Evolutionary conservation across 129 eudicot genomes (phyloP).

Genomic region (Arctium minus): DNA sequence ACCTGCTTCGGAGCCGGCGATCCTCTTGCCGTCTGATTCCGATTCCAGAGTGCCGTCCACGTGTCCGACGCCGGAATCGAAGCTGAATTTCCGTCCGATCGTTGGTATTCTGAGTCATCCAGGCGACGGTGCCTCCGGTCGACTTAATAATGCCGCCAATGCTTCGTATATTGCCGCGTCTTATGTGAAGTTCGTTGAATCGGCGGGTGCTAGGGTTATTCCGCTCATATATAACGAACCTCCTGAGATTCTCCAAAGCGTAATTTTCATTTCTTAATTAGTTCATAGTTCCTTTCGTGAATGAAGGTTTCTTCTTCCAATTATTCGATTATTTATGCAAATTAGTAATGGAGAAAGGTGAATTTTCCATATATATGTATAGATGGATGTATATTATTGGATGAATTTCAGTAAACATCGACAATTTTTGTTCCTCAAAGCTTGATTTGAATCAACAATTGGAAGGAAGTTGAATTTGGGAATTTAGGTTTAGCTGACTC

Average conservation of each 20-base stretch:
- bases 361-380: too few relatives aligned
- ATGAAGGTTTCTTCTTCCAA: background rate
- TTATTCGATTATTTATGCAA: background rate
- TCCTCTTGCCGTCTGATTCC: constrained; percentile 27
- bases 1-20: constrained; percentile 23
- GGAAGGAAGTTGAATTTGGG: background rate
- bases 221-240: constrained; percentile 75
- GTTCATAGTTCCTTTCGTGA: background rate
- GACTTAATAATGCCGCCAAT: constrained; percentile 46
- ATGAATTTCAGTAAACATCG: too few relatives aligned
- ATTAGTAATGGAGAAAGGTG: background rate
- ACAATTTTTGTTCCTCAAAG: background rate
- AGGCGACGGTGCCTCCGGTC: constrained; percentile 85
- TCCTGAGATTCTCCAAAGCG: constrained; percentile 40
- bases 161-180: constrained; percentile 84
- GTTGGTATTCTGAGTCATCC: constrained; percentile 81
- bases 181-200: constrained; percentile 80
- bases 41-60: constrained; percentile 1
- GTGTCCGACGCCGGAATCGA: constrained; percentile 52
- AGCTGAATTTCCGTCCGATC: constrained; percentile 73
- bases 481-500: constrained; percentile 6
- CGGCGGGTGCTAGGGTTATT: constrained; percentile 92
- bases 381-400: too few relatives aligned
- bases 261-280: constrained; percentile 10
- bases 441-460: background rate